Conservation (phyloP, 2,329 filamentous ascomycete genomes). For the Thielaviopsis euricoi region DNA sequence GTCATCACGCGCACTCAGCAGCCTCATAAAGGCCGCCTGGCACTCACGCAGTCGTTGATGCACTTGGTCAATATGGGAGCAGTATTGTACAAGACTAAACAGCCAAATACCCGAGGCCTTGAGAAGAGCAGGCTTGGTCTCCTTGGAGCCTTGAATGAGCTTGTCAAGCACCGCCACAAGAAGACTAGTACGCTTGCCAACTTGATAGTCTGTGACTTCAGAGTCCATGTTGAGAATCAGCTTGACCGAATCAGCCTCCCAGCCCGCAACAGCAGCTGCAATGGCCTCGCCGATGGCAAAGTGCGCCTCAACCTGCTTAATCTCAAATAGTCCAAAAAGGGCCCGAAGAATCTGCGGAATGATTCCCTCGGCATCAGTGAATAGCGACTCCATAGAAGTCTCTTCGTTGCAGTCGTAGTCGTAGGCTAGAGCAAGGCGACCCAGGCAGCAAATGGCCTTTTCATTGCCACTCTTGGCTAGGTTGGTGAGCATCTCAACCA, state of each 20-base stretch:
- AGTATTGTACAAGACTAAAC: constrained; percentile 79
- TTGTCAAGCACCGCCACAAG: constrained; percentile 48
- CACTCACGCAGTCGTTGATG: constrained; percentile 60
- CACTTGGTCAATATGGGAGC: constrained; percentile 59
- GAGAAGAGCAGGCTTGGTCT: constrained; percentile 73
- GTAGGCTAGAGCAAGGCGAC: constrained; percentile 53
- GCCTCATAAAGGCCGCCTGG: constrained; percentile 73
- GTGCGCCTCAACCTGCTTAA: constrained; percentile 73
- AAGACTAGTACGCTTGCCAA: constrained; percentile 24
- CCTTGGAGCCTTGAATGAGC: constrained; percentile 59
- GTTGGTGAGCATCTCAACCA: constrained; percentile 46
- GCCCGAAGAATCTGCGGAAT: constrained; percentile 45
- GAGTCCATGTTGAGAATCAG: constrained; percentile 61
- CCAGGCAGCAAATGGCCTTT: constrained; percentile 64
- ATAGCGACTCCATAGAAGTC: not conserved
- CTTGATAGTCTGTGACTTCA: constrained; percentile 19
- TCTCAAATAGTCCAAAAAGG: constrained; percentile 64
- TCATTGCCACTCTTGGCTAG: constrained; percentile 70
- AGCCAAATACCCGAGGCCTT: constrained; percentile 95
- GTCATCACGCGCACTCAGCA: constrained; percentile 78
- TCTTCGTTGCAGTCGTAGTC: constrained; percentile 25
- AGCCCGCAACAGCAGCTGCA: constrained; percentile 59
- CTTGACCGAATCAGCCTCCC: constrained; percentile 66
- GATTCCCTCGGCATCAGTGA: constrained; percentile 19
- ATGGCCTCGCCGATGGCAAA: constrained; percentile 85